These are phyloP conservation scores for Linnemannia elongata DNA, from an alignment of 192 early-diverging fungal genomes.

Conservation along the genomic window DNA sequence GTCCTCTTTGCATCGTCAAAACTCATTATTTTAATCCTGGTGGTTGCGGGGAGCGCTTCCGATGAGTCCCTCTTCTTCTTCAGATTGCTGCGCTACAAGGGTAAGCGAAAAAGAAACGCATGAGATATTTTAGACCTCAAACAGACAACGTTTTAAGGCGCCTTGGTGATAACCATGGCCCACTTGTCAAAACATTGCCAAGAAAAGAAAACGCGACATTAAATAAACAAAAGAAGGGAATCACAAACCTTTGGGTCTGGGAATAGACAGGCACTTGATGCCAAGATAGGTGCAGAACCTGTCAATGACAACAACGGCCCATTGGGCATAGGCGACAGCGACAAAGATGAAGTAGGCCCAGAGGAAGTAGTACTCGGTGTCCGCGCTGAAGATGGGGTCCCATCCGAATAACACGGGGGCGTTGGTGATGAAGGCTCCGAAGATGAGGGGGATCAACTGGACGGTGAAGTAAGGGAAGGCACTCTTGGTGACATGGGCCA, in stretches of 20 bases:
- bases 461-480: slow-evolving; percentile 87
- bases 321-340: slow-evolving; percentile 84
- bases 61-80: slow-evolving; percentile 57
- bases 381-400: slow-evolving; percentile 73
- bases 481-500: slow-evolving; percentile 89
- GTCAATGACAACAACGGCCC: slow-evolving; percentile 88
- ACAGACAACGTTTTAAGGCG: slow-evolving; percentile 16
- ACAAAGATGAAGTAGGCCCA: slow-evolving; percentile 79
- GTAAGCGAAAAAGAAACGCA: slow-evolving; percentile 50
- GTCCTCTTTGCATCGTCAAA: not conserved
- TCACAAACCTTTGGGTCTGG: slow-evolving; percentile 57
- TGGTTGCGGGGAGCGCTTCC: slow-evolving; percentile 36
- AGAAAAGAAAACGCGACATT: not conserved
- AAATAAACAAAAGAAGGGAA: not conserved
- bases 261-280: slow-evolving; percentile 90
- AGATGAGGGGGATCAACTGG: slow-evolving; percentile 78
- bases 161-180: not conserved
- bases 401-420: slow-evolving; percentile 66
- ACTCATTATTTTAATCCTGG: slow-evolving; percentile 34
- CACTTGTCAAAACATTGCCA: slow-evolving; percentile 1
- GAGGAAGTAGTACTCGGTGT: slow-evolving; percentile 79
- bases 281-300: slow-evolving; percentile 89
- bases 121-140: slow-evolving; percentile 56
- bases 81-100: slow-evolving; percentile 58
- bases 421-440: slow-evolving; percentile 79